Evolutionary conservation across 2,329 filamentous ascomycete species (phyloP).

Genomic region (Diaporthe longicolla): DNA sequence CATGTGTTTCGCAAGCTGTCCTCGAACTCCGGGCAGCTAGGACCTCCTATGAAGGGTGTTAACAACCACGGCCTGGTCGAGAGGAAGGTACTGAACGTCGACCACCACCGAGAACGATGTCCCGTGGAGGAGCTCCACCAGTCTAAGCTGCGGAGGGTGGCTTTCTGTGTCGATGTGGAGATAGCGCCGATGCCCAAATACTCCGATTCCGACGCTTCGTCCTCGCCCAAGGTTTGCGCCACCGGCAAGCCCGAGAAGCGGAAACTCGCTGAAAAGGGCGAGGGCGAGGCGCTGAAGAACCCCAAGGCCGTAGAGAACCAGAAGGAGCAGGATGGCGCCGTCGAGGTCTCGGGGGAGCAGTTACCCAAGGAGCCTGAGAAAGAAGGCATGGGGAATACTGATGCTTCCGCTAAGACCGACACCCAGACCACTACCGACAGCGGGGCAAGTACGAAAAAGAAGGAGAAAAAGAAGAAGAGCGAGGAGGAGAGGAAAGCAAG

Average conservation of each 20-base stretch:
- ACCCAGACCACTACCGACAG: constrained; percentile 28
- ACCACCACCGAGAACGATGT: constrained; percentile 83
- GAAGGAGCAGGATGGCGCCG: constrained; percentile 58
- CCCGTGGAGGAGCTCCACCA: constrained; percentile 83
- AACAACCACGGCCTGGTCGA: constrained; percentile 80
- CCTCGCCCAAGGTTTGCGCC: constrained; percentile 59
- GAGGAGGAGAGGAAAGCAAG: constrained; percentile 93
- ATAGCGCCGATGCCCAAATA: constrained; percentile 91
- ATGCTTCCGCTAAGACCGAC: constrained; percentile 42
- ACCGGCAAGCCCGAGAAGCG: constrained; percentile 71
- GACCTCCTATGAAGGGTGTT: constrained; percentile 60
- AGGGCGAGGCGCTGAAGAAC: constrained; percentile 81
- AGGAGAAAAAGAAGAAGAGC: constrained; percentile 95
- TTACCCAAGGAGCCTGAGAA: constrained; percentile 58
- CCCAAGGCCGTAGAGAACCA: constrained; percentile 73
- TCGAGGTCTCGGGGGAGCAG: constrained; percentile 59
- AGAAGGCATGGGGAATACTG: constrained; percentile 48
- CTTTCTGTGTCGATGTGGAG: constrained; percentile 97
- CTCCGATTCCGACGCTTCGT: constrained; percentile 68
- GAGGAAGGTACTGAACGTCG: constrained; percentile 86
- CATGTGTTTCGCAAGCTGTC: constrained; percentile 87
- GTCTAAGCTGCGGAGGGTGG: constrained; percentile 86
- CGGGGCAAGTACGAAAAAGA: constrained; percentile 73
- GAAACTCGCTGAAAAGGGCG: constrained; percentile 76
- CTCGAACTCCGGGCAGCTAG: constrained; percentile 66